phyloP scores from a whole-genome alignment of 129 eudicot genomes.

The Artemisia annua region DNA sequence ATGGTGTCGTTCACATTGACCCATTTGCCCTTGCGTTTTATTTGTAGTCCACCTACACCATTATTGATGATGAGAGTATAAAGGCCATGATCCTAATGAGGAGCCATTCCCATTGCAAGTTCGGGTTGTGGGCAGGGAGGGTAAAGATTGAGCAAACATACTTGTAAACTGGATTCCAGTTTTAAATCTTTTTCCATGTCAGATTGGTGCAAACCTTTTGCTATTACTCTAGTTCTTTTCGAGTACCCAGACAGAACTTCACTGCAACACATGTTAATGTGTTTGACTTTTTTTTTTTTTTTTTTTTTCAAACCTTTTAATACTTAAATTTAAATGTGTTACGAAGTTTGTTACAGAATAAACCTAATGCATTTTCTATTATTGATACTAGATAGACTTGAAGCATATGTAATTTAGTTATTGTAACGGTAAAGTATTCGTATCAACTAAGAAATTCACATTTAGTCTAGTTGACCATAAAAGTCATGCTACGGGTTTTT shows the following conservation, averaged over 20 bases:
- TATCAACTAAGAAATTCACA: background rate
- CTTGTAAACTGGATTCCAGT: conserved; percentile 42
- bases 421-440: background rate
- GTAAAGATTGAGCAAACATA: conserved; percentile 41
- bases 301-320: no score
- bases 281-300: no score
- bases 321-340: no score
- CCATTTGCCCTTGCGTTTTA: conserved; percentile 55
- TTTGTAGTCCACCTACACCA: no score
- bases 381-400: no score
- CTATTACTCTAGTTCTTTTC: no score
- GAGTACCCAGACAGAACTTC: no score
- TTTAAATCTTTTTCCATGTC: conserved; percentile 34
- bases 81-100: conserved; percentile 68
- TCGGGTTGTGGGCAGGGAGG: conserved; percentile 68
- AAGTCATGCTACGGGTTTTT: background rate
- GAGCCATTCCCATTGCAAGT: conserved; percentile 57
- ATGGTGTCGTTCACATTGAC: conserved; percentile 39
- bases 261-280: no score
- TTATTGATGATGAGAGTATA: conserved; percentile 47
- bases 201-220: conserved; percentile 13
- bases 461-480: background rate
- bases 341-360: no score
- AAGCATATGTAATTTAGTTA: background rate
- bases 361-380: no score